phyloP scores from a whole-genome alignment of 1,284 basidiomycete genomes.

The Cerrena zonata region DNA sequence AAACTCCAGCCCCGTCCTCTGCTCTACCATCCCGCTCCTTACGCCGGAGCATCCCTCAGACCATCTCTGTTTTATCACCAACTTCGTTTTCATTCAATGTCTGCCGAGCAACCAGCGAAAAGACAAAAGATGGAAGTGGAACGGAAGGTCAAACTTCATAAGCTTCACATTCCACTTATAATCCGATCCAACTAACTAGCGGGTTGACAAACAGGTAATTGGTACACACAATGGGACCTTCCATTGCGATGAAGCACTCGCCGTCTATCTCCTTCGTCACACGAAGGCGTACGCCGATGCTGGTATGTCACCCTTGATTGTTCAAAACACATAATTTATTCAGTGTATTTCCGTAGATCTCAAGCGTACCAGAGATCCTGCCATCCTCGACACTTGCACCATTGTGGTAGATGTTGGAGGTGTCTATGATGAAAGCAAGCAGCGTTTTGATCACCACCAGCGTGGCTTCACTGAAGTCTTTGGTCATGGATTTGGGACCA shows the following conservation, averaged over 20 bases:
- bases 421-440: constrained; percentile 74
- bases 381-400: constrained; percentile 75
- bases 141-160: constrained; percentile 30
- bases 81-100: constrained; percentile 22
- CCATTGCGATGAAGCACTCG: constrained; percentile 93
- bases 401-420: constrained; percentile 99
- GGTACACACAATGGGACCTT: constrained; percentile 95
- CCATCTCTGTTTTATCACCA: neutral
- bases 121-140: constrained; percentile 40
- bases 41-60: neutral
- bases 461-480: constrained; percentile 89
- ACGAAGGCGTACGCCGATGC: constrained; percentile 74
- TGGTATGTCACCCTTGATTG: constrained; percentile 38
- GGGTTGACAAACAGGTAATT: constrained; percentile 59
- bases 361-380: constrained; percentile 78
- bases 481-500: constrained; percentile 79
- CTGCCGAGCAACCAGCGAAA: constrained; percentile 36
- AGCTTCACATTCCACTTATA: neutral
- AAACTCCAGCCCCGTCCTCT: neutral
- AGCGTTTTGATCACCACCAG: constrained; percentile 95
- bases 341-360: constrained; percentile 43
- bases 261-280: constrained; percentile 83
- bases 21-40: neutral
- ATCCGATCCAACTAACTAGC: neutral
- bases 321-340: neutral